Base-by-base conservation (phyloP, 116 monocot genomes). In the Zostera marina region DNA sequence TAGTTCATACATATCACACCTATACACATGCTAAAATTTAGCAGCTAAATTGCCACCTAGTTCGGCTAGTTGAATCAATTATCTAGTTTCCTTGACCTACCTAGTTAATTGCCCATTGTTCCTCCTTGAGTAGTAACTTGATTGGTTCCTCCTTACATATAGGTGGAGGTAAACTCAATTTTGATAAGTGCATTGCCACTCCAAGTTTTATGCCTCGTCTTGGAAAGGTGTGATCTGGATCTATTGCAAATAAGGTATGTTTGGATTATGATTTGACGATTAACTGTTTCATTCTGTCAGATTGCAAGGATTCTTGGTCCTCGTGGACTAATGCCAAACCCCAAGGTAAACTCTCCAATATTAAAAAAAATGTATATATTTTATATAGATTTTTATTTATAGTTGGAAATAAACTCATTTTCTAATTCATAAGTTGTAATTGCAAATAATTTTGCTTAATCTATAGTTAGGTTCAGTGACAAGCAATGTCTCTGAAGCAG, bases 271-370 rank as follows among this genome's bases (percentile, higher is more conserved):
- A 16, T 11, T 15, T 58, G 55, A 42, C 42, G 9, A 12, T 16
- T 43, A 17, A 58, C 58, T 42, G 21, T 9, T 55, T 55, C 32
- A 38, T 15, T 38, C 42, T 42, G 67, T 69, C 68, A 96, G 85
- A 73, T 96, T 61, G 86, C 78, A 39, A 80, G 79, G 63, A 96
- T 96, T 66, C 85, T 96, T 66, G 96, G 90, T 64, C 96, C 96
- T 23, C 90, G 96, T 66, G 96, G 96, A 46, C 57, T 89, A 60
- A 89, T 96, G 96, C 96, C 96, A 44, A 96, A 96, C 51, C 89
- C 90, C n/a, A 96, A 96, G 72, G 96, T 96, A 54, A 74, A 60
- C 54, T 65, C 69, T 62, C 52, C 53, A 41, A 24, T 42, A 14
- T 1, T 53, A 41, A 38, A 24, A 15, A 22, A n/a, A n/a, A n/a